A percentile compares a stretch with the other conserved stretches of the same genome.
phyloP scores from a whole-genome alignment of 306 rosid species.

The Dalbergia cultrata region DNA sequence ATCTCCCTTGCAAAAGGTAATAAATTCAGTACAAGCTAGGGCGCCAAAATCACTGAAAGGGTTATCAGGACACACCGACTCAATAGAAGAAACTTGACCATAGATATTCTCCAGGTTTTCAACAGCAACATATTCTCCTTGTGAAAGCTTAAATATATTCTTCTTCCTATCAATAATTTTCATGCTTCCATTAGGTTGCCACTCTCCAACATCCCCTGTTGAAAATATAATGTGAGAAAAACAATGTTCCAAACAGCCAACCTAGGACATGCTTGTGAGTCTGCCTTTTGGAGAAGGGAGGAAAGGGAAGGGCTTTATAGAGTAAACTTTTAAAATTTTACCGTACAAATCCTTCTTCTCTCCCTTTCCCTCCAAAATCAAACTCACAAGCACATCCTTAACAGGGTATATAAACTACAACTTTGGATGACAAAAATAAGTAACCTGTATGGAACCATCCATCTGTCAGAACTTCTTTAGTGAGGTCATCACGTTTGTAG shows the following conservation, averaged over 20 bases:
- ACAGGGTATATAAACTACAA: constrained; percentile 20
- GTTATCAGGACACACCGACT: constrained; percentile 66
- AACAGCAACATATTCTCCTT: constrained; percentile 99
- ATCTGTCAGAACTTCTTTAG: constrained; percentile 80
- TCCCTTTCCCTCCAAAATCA: too few relatives aligned
- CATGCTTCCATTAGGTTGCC: constrained; percentile 97
- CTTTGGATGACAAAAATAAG: constrained; percentile 35
- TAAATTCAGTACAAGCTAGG: constrained; percentile 25
- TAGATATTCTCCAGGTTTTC: constrained; percentile 94
- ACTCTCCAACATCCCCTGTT: constrained; percentile 96
- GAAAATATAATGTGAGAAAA: constrained; percentile 44
- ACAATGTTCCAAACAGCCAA: constrained; percentile 20
- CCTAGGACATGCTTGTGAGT: background rate
- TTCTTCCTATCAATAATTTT: constrained; percentile 95
- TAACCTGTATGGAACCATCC: constrained; percentile 99
- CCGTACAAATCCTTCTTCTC: too few relatives aligned
- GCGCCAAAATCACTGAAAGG: constrained; percentile 28
- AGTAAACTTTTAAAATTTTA: too few relatives aligned
- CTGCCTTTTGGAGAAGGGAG: too few relatives aligned
- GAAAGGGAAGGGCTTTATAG: too few relatives aligned
- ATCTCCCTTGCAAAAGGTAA: constrained; percentile 21
- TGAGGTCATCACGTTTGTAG: constrained; percentile 93
- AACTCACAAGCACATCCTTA: too few relatives aligned
- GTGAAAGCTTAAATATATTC: constrained; percentile 98
- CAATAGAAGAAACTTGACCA: constrained; percentile 72